phyloP scores from a whole-genome alignment of 163 green algal species.

The Chlamydomonas reinhardtii region DNA sequence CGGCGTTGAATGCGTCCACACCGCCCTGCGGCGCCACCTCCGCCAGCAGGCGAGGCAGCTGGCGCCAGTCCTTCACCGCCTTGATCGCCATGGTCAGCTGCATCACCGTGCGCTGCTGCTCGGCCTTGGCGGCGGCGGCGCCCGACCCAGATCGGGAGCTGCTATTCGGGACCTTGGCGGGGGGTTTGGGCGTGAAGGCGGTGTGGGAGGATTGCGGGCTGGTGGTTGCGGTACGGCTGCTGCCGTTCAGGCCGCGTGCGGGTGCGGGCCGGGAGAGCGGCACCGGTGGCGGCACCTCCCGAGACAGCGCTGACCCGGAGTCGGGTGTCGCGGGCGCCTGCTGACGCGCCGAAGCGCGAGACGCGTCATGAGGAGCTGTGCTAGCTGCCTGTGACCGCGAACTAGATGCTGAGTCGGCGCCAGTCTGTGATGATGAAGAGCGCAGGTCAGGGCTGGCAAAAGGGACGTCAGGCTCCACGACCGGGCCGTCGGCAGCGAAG shows the following conservation, averaged over 20 bases:
- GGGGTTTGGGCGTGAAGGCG: too few species aligned
- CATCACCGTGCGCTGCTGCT: not conserved
- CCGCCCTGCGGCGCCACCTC: not conserved
- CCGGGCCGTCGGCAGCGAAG: too few species aligned
- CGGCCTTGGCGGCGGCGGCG: not conserved
- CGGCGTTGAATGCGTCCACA: slow-evolving; percentile 40
- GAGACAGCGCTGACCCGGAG: not conserved
- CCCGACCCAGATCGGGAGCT: too few species aligned
- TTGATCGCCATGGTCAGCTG: slow-evolving; percentile 39
- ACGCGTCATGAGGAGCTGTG: too few species aligned
- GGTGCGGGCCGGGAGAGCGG: not conserved
- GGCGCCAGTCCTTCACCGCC: slow-evolving; percentile 34
- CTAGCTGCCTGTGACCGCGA: too few species aligned
- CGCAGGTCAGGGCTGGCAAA: too few species aligned
- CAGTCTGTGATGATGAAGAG: too few species aligned
- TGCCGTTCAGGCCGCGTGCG: not conserved
- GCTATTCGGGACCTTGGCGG: too few species aligned
- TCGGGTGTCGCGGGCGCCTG: not conserved
- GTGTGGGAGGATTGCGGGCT: too few species aligned
- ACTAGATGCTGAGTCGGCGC: too few species aligned
- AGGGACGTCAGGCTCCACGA: too few species aligned
- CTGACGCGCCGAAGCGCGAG: not conserved
- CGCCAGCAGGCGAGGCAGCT: slow-evolving; percentile 26
- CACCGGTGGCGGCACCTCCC: not conserved
- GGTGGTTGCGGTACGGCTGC: too few species aligned